These are phyloP conservation scores for Sequoiadendron giganteum DNA, from an alignment of 75 land plant species.

Conservation along the genomic window DNA sequence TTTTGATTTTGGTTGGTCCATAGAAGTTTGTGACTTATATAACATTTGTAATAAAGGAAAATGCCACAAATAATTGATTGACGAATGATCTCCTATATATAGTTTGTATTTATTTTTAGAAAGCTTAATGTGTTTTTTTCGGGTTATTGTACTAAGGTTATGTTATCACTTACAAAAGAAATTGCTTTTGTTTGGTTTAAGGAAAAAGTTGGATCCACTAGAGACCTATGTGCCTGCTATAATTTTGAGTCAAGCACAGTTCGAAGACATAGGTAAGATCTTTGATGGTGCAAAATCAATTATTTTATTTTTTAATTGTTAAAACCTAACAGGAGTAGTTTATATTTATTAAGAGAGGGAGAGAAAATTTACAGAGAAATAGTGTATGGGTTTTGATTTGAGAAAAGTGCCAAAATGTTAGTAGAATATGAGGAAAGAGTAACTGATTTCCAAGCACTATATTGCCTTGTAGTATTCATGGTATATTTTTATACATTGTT, in stretches of 20 bases:
- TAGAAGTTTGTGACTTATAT: neutral
- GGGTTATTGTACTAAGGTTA: neutral
- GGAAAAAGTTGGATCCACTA: conserved; percentile 97
- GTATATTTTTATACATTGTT: neutral
- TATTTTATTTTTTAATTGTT: neutral
- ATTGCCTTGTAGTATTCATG: neutral
- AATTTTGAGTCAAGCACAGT: conserved; percentile 74
- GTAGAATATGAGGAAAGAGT: neutral
- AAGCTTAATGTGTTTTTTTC: neutral
- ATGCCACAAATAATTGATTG: neutral
- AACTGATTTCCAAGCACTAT: neutral
- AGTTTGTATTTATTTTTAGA: neutral
- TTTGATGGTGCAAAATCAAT: neutral
- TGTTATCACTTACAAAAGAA: neutral
- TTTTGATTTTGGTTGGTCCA: neutral
- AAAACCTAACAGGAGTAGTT: neutral
- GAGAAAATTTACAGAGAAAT: neutral
- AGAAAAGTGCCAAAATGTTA: neutral
- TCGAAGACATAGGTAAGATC: conserved; percentile 74
- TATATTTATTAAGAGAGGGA: neutral
- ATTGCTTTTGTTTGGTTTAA: conserved; percentile 21
- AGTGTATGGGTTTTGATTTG: neutral
- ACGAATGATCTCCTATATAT: neutral
- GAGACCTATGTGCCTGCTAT: conserved; percentile 92
- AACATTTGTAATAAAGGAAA: neutral